A percentile compares a stretch with the other conserved stretches of the same genome.
Conservation (phyloP, 2,329 filamentous ascomycete species). For the Alternaria viburni region DNA sequence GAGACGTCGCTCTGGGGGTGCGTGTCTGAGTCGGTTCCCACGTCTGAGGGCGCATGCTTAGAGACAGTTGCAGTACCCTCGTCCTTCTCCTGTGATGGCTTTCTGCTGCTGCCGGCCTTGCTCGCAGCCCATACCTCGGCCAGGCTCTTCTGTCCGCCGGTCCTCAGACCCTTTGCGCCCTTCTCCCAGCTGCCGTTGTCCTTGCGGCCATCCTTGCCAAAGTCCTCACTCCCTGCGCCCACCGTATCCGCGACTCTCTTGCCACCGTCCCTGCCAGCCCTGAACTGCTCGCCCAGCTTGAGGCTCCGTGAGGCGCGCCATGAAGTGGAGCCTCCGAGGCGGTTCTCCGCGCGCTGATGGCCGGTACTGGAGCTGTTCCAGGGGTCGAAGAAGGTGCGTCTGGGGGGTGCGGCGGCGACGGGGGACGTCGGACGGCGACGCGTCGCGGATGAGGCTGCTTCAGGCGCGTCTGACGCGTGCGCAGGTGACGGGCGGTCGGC, state of each 20-base stretch:
- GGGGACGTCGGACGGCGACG: conserved; percentile 1
- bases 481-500: conserved; percentile 20
- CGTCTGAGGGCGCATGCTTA: background rate
- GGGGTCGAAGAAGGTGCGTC: conserved; percentile 61
- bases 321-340: conserved; percentile 65
- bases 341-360: conserved; percentile 77
- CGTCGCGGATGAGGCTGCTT: conserved; percentile 7
- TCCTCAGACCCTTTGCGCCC: conserved; percentile 57
- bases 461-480: conserved; percentile 19
- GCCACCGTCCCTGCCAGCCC: conserved; percentile 61
- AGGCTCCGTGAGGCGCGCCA: conserved; percentile 74
- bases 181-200: conserved; percentile 61
- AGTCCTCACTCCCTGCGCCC: conserved; percentile 67
- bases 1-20: background rate
- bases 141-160: conserved; percentile 50
- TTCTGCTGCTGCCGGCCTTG: conserved; percentile 25
- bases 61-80: background rate
- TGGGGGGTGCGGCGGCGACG: conserved; percentile 18
- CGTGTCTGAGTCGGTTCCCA: background rate
- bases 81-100: conserved; percentile 9
- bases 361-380: conserved; percentile 78
- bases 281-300: conserved; percentile 75
- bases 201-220: conserved; percentile 56
- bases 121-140: conserved; percentile 33
- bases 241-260: conserved; percentile 68